Percentiles rank a stretch among this genome's conserved stretches.
These are phyloP conservation scores for Yarrowia deformans DNA, from an alignment of 805 yeast genomes.

Conservation along the genomic window DNA sequence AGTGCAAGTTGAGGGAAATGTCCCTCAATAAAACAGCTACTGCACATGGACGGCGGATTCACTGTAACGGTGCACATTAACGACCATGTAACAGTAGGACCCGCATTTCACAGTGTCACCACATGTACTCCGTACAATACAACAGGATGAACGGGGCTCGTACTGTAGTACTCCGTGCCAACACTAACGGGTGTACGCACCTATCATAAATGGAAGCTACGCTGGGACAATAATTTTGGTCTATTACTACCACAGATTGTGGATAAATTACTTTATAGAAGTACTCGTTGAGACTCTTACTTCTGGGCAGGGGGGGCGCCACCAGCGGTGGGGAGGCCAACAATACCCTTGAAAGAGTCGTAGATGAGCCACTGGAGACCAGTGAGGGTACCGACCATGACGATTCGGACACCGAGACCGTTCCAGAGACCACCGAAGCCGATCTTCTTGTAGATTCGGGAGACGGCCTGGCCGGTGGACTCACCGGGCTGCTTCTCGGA, in stretches of 20 bases:
- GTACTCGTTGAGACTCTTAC: constrained; percentile 29
- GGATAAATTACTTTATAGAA: constrained; percentile 37
- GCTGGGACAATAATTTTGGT: no score
- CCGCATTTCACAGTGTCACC: no score
- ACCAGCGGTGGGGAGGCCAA: constrained; percentile 88
- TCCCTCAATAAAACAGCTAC: no score
- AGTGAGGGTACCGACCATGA: constrained; percentile 91
- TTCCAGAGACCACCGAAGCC: constrained; percentile 86
- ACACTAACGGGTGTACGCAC: no score
- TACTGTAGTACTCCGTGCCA: no score
- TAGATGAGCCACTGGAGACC: constrained; percentile 90
- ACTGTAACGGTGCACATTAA: no score
- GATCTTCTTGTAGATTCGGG: constrained; percentile 69
- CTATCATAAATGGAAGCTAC: neutral
- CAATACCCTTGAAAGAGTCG: constrained; percentile 89
- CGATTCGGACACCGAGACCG: constrained; percentile 83
- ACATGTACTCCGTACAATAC: no score
- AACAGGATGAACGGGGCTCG: no score
- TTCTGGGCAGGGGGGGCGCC: constrained; percentile 56
- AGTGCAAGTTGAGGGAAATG: no score
- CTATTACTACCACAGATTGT: constrained; percentile 28
- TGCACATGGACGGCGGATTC: no score
- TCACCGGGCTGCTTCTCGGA: constrained; percentile 65
- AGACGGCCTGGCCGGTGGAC: constrained; percentile 62
- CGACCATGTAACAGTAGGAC: no score